Base-by-base conservation (phyloP, 805 yeast species). In the Brettanomyces anomalus region DNA sequence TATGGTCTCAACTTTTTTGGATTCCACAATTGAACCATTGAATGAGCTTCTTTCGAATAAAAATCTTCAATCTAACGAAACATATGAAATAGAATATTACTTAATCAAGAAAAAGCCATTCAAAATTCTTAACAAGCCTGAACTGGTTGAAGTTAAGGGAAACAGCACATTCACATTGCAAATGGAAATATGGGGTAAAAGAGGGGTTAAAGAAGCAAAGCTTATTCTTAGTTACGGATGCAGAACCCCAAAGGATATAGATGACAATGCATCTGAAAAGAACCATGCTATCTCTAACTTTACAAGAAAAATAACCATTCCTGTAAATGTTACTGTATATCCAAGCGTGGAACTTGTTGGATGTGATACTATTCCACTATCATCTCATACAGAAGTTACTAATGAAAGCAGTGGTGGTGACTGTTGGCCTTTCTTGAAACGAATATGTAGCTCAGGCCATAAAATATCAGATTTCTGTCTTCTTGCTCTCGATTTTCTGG, bases 291-390 rank as follows among this genome's bases (percentile, higher is more conserved):
- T 24, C 10, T 24, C 28, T 7, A 24, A 24, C 6, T 70, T 72
- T 49, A 67, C 74, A 15, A 71, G 90, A 51, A 71, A 72, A 17
- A 61, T 88, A 13, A 74, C 72, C 13, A 72, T 87, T 2, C 90
- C 96, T 0, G 68, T 85, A 24, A 70, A 77, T 36, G 69, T 84
- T 3, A 76, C 90, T 0, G 85, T 86, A 2, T 71, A 79, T 47
- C 77, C 89, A 2, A 76, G 88, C 38, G 71, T 85, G 34, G 94
- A 85, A 49, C 59, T 86, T 3, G 80, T 82, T 2, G 80, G 85
- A 3, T 82, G 81, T 57, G 95, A 87, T 53, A 64, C 90, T 4
- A 61, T 86, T 14, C 88, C 87, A 2, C 53, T 82, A 16, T 61
- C 63, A 4, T 56, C 62, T 14, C 50, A 48, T 35, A 53, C 60